These are phyloP conservation scores for Gynochthodes officinalis DNA, from an alignment of 257 asterid species.

Conservation along the genomic window DNA sequence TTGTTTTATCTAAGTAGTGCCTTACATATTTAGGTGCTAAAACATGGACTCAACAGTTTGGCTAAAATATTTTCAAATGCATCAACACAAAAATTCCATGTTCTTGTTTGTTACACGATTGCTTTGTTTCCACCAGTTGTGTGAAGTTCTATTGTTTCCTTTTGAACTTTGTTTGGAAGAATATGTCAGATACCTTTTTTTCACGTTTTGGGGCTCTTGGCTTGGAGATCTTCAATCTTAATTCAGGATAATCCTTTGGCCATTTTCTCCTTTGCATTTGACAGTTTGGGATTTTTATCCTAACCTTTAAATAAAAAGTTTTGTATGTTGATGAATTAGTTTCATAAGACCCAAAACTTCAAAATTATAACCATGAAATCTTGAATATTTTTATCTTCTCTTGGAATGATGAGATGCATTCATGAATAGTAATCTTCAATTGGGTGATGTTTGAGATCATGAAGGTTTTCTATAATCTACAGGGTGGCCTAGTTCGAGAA, in stretches of 20 bases:
- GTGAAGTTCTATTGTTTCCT: not conserved
- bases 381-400: not conserved
- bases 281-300: not conserved
- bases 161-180: not conserved
- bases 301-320: not conserved
- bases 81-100: not conserved
- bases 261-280: not conserved
- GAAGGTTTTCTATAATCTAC: constrained; percentile 8
- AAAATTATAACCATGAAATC: not conserved
- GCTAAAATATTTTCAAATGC: not conserved
- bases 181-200: not conserved
- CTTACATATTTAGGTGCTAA: not conserved
- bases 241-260: not conserved
- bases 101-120: not conserved
- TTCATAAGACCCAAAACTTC: not conserved
- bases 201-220: not conserved
- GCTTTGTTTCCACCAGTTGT: not conserved
- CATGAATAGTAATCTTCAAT: too few relatives aligned
- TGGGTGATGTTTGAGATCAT: not conserved
- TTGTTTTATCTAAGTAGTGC: not conserved
- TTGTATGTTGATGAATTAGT: not conserved
- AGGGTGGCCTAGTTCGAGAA: constrained; percentile 92
- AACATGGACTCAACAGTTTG: not conserved
- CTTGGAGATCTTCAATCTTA: too few relatives aligned
- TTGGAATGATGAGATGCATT: not conserved